Percentiles rank a stretch among this genome's conserved stretches.
Conservation (phyloP, 768 basidiomycete species). For the Asterophora lycoperdoides region DNA sequence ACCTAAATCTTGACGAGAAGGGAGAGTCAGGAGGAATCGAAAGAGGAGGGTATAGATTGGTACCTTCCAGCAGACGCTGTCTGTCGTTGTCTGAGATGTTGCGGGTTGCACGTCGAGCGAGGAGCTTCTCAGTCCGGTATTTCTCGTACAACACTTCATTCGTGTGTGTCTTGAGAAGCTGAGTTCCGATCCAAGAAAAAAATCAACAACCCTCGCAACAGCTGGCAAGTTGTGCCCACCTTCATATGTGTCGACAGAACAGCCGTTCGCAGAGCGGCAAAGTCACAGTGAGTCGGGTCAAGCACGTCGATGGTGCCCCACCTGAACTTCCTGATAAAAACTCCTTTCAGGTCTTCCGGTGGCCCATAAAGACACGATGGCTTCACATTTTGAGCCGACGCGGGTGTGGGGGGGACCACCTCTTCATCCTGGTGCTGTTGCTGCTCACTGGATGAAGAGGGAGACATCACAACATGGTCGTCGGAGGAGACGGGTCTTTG, state of each 20-base stretch:
- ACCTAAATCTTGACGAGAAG: slow-evolving; percentile 37
- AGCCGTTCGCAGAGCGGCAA: slow-evolving; percentile 77
- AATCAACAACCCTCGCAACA: neutral
- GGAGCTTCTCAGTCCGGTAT: slow-evolving; percentile 86
- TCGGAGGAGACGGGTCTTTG: slow-evolving; percentile 32
- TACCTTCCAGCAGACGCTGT: slow-evolving; percentile 71
- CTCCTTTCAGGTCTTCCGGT: slow-evolving; percentile 66
- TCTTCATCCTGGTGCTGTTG: slow-evolving; percentile 42
- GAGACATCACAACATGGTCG: slow-evolving; percentile 19
- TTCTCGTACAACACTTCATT: slow-evolving; percentile 91
- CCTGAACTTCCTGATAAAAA: slow-evolving; percentile 74
- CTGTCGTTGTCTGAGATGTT: slow-evolving; percentile 73
- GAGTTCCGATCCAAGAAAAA: no score
- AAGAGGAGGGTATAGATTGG: slow-evolving; percentile 13
- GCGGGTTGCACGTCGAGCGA: slow-evolving; percentile 78
- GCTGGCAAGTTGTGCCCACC: slow-evolving; percentile 39
- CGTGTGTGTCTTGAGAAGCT: slow-evolving; percentile 81
- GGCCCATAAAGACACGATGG: slow-evolving; percentile 46
- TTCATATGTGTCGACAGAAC: slow-evolving; percentile 83
- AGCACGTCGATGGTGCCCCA: slow-evolving; percentile 91
- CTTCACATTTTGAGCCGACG: slow-evolving; percentile 31
- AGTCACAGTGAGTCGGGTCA: slow-evolving; percentile 84
- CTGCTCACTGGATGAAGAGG: slow-evolving; percentile 27
- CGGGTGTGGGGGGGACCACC: slow-evolving; percentile 34
- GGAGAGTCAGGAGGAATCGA: neutral